Conservation (phyloP, 352 stramenopile genomes). For the Globisporangium polare region DNA sequence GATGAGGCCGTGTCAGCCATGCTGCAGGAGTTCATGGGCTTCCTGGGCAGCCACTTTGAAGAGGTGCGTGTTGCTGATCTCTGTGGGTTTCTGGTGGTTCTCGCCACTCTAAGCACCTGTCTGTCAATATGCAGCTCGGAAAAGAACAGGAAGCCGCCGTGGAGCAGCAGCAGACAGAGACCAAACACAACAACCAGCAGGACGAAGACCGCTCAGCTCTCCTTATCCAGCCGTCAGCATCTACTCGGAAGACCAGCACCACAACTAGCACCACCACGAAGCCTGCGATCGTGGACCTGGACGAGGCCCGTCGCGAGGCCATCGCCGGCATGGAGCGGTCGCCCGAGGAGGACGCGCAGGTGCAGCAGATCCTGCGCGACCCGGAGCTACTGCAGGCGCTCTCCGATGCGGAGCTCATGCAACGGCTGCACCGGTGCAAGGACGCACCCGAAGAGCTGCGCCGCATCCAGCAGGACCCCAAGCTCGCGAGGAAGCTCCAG, state of each 20-base stretch:
- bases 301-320: slow-evolving; percentile 43
- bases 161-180: slow-evolving; percentile 15
- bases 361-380: slow-evolving; percentile 62
- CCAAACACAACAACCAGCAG: slow-evolving; percentile 2
- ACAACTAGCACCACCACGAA: background rate
- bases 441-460: slow-evolving; percentile 38
- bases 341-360: slow-evolving; percentile 58
- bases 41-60: slow-evolving; percentile 71
- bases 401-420: slow-evolving; percentile 54
- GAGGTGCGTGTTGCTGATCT: slow-evolving; percentile 31
- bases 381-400: slow-evolving; percentile 59
- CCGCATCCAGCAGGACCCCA: slow-evolving; percentile 33
- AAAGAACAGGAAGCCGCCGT: slow-evolving; percentile 23
- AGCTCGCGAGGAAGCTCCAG: slow-evolving; percentile 45
- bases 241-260: background rate
- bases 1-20: slow-evolving; percentile 55
- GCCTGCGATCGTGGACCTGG: slow-evolving; percentile 58
- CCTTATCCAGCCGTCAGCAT: background rate
- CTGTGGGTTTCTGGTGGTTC: background rate
- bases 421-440: slow-evolving; percentile 42
- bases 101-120: background rate
- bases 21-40: slow-evolving; percentile 69
- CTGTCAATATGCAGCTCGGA: slow-evolving; percentile 25
- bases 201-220: background rate
- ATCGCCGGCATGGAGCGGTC: slow-evolving; percentile 56